Evolutionary conservation across 2,329 filamentous ascomycete species (phyloP), one percentile per base, ranked within the genome.

Genomic region (Scleromitrula shiraiana): DNA sequence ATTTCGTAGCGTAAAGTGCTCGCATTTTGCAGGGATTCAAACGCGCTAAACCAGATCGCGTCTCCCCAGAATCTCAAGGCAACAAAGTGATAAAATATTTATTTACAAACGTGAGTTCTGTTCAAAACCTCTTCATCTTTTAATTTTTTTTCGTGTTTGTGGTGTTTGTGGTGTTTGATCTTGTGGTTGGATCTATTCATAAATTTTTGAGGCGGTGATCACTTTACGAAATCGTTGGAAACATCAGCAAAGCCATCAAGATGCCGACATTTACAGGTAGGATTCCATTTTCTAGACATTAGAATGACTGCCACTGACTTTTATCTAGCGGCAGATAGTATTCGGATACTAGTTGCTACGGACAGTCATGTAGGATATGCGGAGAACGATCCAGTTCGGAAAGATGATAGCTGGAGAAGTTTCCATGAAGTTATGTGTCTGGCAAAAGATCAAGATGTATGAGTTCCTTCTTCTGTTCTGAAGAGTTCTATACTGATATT

Each of bases 311-410:
- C 30, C 30, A 30, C 49, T 57, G 26, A 56, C 29, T 40, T 40
- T 24, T 30, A 38, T 24, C 15, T 32, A 64, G 63, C 51, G 32
- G 61, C 85, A 58, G 88, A 98, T 69, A 95, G 88, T 0, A 96
- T 98, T 62, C 88, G 88, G 56, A 93, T 98, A 56, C 81, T 98
- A 30, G 77, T 98, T 51, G 84, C 93, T 32, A 97, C 91, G 14
- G 93, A 98, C 66, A 97, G 94, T 59, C 93, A 98, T 84, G 93
- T 98, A 52, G 93, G 93, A 44, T 97, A 89, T 68, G 87, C 88
- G 63, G 93, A 98, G 68, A 83, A 90, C 59, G 90, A 98, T 66
- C 80, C 88, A 1, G 86, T 93, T 52, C 88, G 93, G n/a, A 91
- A 90, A 56, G 88, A 97, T 65, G 93, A 98, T 66, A 96, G 89